phyloP scores from a whole-genome alignment of 2,329 filamentous ascomycete genomes.

The Herpotrichia juniperi region DNA sequence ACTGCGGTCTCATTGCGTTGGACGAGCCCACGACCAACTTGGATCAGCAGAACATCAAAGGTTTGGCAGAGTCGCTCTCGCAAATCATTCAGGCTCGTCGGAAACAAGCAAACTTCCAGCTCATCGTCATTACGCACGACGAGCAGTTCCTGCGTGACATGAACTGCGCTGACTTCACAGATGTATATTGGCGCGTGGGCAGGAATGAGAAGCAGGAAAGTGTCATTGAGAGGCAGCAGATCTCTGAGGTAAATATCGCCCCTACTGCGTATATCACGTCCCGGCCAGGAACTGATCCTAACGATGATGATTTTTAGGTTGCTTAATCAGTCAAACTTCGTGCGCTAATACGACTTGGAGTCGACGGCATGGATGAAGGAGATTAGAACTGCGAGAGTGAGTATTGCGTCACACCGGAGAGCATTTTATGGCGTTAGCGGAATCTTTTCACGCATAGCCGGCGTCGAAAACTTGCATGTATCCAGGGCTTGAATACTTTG shows the following conservation, averaged over 20 bases:
- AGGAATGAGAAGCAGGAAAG: conserved; percentile 87
- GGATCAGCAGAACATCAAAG: conserved; percentile 91
- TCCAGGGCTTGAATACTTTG: no score
- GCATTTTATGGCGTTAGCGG: no score
- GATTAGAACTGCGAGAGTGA: no score
- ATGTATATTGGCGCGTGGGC: conserved; percentile 87
- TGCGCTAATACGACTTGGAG: no score
- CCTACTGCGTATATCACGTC: neutral
- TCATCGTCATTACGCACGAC: conserved; percentile 98
- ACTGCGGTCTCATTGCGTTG: conserved; percentile 93
- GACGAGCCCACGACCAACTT: conserved; percentile 98
- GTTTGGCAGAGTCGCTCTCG: conserved; percentile 82
- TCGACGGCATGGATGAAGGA: no score
- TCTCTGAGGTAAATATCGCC: conserved; percentile 42
- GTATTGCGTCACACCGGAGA: no score
- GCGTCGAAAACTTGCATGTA: no score
- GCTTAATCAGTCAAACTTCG: no score
- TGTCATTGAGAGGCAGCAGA: conserved; percentile 71
- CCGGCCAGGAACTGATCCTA: neutral
- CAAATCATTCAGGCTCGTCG: conserved; percentile 84
- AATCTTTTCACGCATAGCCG: no score
- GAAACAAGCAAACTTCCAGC: conserved; percentile 92
- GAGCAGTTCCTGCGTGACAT: conserved; percentile 94
- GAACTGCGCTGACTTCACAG: conserved; percentile 91
- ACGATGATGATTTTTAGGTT: neutral